A percentile compares a stretch with the other conserved stretches of the same genome.
These are phyloP conservation scores for Pseudofabraea citricarpa DNA, from an alignment of 2,329 filamentous ascomycete species.

Conservation along the genomic window DNA sequence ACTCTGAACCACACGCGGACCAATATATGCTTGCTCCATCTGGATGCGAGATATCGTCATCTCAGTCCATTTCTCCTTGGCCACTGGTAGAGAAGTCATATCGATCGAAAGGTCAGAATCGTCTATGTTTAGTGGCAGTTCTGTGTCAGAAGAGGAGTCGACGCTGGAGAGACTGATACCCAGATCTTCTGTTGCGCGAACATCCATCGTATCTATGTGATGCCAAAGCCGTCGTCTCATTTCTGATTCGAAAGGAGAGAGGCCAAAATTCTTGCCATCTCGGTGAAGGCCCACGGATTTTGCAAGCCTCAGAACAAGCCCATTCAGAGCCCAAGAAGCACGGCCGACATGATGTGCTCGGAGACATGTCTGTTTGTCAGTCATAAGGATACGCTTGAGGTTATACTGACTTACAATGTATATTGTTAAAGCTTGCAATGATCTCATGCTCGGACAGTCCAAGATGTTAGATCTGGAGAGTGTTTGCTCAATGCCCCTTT, in stretches of 20 bases:
- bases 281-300: slow-evolving; percentile 53
- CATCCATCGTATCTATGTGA: slow-evolving; percentile 51
- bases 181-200: slow-evolving; percentile 53
- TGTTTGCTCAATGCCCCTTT: slow-evolving; percentile 44
- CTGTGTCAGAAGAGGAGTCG: slow-evolving; percentile 52
- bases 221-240: slow-evolving; percentile 52
- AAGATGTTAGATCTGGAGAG: slow-evolving; percentile 47
- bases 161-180: slow-evolving; percentile 53
- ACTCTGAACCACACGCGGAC: slow-evolving; percentile 2
- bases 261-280: slow-evolving; percentile 44
- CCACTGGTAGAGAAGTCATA: slow-evolving; percentile 10
- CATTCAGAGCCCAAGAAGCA: slow-evolving; percentile 46
- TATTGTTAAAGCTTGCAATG: slow-evolving; percentile 45
- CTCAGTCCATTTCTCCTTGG: slow-evolving; percentile 18
- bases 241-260: slow-evolving; percentile 52
- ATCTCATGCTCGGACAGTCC: slow-evolving; percentile 41
- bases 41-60: slow-evolving; percentile 23
- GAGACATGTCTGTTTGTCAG: slow-evolving; percentile 34
- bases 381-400: too few species aligned
- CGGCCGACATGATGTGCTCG: slow-evolving; percentile 33
- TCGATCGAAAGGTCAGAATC: slow-evolving; percentile 35
- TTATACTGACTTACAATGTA: slow-evolving; percentile 36
- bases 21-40: slow-evolving; percentile 10
- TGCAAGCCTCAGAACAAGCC: slow-evolving; percentile 50
- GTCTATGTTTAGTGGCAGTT: slow-evolving; percentile 39